Conservation (phyloP, 2,329 filamentous ascomycete species). For the Leptographium galeiforme region DNA sequence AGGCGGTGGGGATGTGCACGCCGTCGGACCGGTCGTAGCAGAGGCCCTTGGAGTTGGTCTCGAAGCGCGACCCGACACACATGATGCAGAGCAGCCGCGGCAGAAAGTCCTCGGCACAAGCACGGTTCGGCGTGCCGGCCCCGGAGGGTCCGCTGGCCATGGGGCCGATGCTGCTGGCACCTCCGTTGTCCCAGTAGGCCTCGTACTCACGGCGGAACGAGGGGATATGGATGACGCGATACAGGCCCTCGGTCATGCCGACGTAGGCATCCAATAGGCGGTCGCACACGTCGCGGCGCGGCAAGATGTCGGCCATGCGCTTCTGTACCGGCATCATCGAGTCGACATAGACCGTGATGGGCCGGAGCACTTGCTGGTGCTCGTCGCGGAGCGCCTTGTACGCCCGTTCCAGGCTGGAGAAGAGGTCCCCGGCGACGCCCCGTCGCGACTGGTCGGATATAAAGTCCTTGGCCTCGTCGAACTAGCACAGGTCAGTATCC, state of each 20-base stretch:
- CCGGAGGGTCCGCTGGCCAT: too few relatives aligned
- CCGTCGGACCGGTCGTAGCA: slow-evolving; percentile 37
- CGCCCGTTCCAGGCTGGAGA: slow-evolving; percentile 31
- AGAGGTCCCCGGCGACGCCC: slow-evolving; percentile 27
- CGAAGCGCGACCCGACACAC: slow-evolving; percentile 39
- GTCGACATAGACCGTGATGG: slow-evolving; percentile 43
- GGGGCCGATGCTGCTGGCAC: slow-evolving; percentile 26
- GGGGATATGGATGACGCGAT: slow-evolving; percentile 38
- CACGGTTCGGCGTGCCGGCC: not conserved
- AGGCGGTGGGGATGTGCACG: slow-evolving; percentile 43
- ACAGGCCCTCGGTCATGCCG: slow-evolving; percentile 36
- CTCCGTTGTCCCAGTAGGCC: slow-evolving; percentile 31
- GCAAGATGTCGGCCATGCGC: slow-evolving; percentile 43
- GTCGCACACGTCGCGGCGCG: slow-evolving; percentile 35
- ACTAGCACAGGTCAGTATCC: slow-evolving; percentile 20
- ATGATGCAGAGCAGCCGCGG: slow-evolving; percentile 39
- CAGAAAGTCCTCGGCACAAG: slow-evolving; percentile 29
- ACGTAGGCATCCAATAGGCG: slow-evolving; percentile 35
- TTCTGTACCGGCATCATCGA: slow-evolving; percentile 45
- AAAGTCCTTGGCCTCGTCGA: slow-evolving; percentile 39
- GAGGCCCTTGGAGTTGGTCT: slow-evolving; percentile 35
- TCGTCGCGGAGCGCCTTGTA: slow-evolving; percentile 34
- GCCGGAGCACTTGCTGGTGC: slow-evolving; percentile 30
- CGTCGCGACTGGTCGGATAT: slow-evolving; percentile 28
- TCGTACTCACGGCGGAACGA: slow-evolving; percentile 38